Evolutionary conservation across 139 green algal species (phyloP).

Genomic region (Coelastrella sp.): DNA sequence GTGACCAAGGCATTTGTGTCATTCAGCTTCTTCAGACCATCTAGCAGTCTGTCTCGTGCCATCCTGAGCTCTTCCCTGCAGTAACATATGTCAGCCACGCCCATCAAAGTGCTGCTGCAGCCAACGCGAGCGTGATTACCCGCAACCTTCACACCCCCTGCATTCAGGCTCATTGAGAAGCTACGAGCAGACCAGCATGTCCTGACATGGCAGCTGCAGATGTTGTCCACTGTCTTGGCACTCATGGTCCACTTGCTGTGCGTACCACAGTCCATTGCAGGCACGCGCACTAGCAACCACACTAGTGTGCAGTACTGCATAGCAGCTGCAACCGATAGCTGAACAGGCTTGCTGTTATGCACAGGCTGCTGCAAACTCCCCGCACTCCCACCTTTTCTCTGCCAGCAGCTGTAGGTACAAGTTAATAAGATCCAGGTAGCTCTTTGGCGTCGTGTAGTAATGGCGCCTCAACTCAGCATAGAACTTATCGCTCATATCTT

Average conservation of each 20-base stretch:
- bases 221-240: too few relatives aligned
- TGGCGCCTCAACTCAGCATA: slow-evolving; percentile 71
- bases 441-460: slow-evolving; percentile 92
- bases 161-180: too few relatives aligned
- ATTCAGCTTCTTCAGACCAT: slow-evolving; percentile 87
- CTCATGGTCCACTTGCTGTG: too few relatives aligned
- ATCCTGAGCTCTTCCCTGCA: slow-evolving; percentile 61
- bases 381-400: slow-evolving; percentile 64
- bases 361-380: background rate
- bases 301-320: too few relatives aligned
- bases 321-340: too few relatives aligned
- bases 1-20: slow-evolving; percentile 87
- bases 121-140: too few relatives aligned
- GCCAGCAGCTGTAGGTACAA: slow-evolving; percentile 82
- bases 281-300: too few relatives aligned
- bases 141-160: too few relatives aligned
- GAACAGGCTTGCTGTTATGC: background rate
- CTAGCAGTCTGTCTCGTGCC: slow-evolving; percentile 78
- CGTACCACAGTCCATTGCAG: too few relatives aligned
- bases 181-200: too few relatives aligned
- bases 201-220: too few relatives aligned
- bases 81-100: background rate
- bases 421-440: slow-evolving; percentile 91
- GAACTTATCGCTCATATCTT: slow-evolving; percentile 66
- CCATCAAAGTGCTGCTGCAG: too few relatives aligned